A percentile compares a stretch with the other conserved stretches of the same genome.
Evolutionary conservation across 148 eudicot species (phyloP).

Genomic region (Gaultheria prostrata): DNA sequence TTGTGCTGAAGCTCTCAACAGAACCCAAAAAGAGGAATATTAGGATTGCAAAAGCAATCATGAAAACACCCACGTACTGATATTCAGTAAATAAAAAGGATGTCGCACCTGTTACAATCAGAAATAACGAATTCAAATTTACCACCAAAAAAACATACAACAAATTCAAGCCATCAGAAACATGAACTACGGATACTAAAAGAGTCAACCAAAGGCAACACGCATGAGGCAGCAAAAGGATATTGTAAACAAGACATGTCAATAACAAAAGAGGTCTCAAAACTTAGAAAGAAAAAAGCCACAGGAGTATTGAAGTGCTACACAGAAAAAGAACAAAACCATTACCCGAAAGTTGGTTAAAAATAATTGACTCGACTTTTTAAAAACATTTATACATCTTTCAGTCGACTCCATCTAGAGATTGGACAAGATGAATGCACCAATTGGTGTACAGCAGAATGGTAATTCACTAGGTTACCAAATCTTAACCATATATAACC

Average conservation of each 20-base stretch:
- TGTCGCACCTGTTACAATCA: slow-evolving; percentile 50
- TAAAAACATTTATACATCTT: not conserved
- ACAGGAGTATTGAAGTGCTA: not conserved
- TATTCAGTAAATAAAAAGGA: slow-evolving; percentile 59
- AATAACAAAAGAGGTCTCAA: not conserved
- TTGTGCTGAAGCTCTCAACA: slow-evolving; percentile 59
- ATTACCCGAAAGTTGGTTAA: not conserved
- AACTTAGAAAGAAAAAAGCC: no score
- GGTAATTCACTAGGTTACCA: not conserved
- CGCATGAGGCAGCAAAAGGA: not conserved
- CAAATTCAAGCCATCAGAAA: not conserved
- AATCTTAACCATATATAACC: not conserved
- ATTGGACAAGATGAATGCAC: not conserved
- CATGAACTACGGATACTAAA: not conserved
- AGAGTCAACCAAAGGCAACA: not conserved
- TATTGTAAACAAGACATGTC: not conserved
- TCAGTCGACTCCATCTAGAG: not conserved
- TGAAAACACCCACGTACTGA: slow-evolving; percentile 56
- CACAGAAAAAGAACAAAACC: not conserved
- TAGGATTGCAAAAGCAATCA: slow-evolving; percentile 50
- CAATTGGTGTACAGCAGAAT: not conserved
- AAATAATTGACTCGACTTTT: not conserved
- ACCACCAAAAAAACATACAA: not conserved
- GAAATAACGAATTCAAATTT: not conserved
- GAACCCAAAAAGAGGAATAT: slow-evolving; percentile 65